Base-by-base conservation (phyloP, 345 rosid species). In the Gossypium rotundifolium region DNA sequence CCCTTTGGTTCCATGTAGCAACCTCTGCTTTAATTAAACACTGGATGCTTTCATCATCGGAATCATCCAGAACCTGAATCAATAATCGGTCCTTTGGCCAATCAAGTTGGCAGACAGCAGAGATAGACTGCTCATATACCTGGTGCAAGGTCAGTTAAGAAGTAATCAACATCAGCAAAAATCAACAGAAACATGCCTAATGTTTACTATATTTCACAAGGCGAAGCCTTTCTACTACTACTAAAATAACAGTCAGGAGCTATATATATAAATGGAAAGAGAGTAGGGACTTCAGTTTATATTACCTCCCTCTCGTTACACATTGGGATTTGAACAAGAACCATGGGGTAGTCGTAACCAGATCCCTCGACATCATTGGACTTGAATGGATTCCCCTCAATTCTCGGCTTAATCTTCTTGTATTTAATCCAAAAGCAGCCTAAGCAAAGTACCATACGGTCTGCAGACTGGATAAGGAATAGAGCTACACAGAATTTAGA, bases 241-340 rank as follows among this genome's bases (percentile, higher is more conserved):
- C 11, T 12, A 65, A 69, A 70, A 25, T 53, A 68, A 74, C 62
- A 71, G 72, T 78, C 55, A 69, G 13, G 40, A 72, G n/a, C 11
- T 58, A 45, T 18, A 7, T 46, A 71, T 11, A 12, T 3, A 2
- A 71, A 27, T 12, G 14, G 2, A 45, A 38, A 13, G 5, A 46
- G 40, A 42, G 29, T 20, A 67, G 57, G 54, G 27, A 52, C 48
- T 55, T 70, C 16, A 17, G 52, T 74, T 27, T 45, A n/a, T 77
- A 33, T 52, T 82, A 89, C 94, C 93, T 89, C 93, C 74, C 82
- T 89, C 70, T 91, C 97, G 62, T 91, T 91, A 59, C 96, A 89
- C 93, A 91, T 91, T 51, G 96, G 96, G 22, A 91, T 89, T 83
- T 91, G 97, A 80, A 91, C 94, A 79, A 91, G 97, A 83, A 89